Evolutionary conservation across 257 asterid genomes (phyloP).

Genomic region (Lantana camara): DNA sequence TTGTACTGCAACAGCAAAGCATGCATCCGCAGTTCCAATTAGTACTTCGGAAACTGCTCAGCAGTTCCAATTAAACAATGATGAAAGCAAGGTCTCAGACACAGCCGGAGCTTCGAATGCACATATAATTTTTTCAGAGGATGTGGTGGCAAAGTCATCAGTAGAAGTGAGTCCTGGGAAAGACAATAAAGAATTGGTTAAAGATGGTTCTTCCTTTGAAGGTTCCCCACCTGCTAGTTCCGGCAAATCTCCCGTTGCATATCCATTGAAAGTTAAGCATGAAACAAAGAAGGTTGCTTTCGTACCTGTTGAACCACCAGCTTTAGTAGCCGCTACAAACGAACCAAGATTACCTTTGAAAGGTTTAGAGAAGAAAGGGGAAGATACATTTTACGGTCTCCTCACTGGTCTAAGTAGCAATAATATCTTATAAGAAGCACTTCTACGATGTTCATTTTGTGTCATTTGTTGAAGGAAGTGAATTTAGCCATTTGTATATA

Average conservation of each 20-base stretch:
- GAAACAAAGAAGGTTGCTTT: conserved; percentile 61
- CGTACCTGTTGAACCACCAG: conserved; percentile 55
- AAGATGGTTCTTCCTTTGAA: conserved; percentile 11
- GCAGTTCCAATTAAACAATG: conserved; percentile 25
- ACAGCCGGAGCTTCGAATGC: conserved; percentile 24
- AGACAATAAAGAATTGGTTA: conserved; percentile 3
- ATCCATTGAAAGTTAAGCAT: conserved; percentile 33
- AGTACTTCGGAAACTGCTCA: conserved; percentile 9
- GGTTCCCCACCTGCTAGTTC: conserved; percentile 16
- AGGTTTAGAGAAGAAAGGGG: conserved; percentile 35
- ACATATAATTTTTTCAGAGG: conserved; percentile 18
- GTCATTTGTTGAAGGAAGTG: no score
- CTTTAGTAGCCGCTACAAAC: conserved; percentile 30
- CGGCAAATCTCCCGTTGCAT: conserved; percentile 23
- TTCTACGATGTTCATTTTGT: not conserved
- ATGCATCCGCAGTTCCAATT: conserved; percentile 23
- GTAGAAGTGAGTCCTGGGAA: not conserved
- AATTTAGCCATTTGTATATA: no score
- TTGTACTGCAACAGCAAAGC: conserved; percentile 26
- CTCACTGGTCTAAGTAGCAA: conserved; percentile 46
- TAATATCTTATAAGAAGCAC: conserved; percentile 34
- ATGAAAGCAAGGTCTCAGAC: conserved; percentile 30
- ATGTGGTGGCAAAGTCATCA: conserved; percentile 7
- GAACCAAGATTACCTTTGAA: conserved; percentile 28
- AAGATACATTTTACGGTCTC: conserved; percentile 49